Evolutionary conservation across 495 filamentous ascomycete genomes (phyloP), one percentile per base, ranked within the genome.

Genomic region (Tuber aestivum): DNA sequence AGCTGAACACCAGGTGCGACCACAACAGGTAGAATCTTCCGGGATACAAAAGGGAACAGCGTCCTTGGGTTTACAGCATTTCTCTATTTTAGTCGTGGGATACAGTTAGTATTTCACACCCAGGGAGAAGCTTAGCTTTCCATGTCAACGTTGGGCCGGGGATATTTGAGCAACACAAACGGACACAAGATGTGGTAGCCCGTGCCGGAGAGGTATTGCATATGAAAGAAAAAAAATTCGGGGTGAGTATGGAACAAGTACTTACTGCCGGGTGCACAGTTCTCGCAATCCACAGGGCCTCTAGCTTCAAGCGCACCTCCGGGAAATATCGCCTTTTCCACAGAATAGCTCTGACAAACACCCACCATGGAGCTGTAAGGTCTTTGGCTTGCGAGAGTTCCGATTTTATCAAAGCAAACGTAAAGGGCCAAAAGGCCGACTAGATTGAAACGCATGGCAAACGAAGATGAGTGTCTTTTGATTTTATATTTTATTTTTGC

Each of bases 1-100:
- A 42, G 74, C 56, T 3, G 75, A 61, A 45, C 71, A 75, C 76
- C 72, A 79, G 38, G 76, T 72, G 76, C 42, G 27, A 32, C 76
- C 74, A 42, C 75, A 77, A 21, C 76, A 79, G 27, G 48, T 73
- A 72, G 73, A 35, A 38, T 41, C 38, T 37, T 77, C 56, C 2
- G 56, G 77, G 70, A 50, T 42, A 78, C 77, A 78, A 45, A 78
- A 78, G 35, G 65, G 75, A 21, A 44, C 20, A 38, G 45, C 23
- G 27, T 41, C 44, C 41, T 77, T 44, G 23, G 45, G 75, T 42
- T 71, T 44, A 38, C 77, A 78, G 21, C 75, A 78, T 14, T 41
- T 74, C 27, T 73, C 75, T 78, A 40, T 45, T 78, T 69, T 74
- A 37, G 32, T 18, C 14, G 35, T 32, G 16, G 20, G 35, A 27